These are phyloP conservation scores for Neurospora discreta DNA, from an alignment of 495 filamentous ascomycete genomes.

Conservation along the genomic window DNA sequence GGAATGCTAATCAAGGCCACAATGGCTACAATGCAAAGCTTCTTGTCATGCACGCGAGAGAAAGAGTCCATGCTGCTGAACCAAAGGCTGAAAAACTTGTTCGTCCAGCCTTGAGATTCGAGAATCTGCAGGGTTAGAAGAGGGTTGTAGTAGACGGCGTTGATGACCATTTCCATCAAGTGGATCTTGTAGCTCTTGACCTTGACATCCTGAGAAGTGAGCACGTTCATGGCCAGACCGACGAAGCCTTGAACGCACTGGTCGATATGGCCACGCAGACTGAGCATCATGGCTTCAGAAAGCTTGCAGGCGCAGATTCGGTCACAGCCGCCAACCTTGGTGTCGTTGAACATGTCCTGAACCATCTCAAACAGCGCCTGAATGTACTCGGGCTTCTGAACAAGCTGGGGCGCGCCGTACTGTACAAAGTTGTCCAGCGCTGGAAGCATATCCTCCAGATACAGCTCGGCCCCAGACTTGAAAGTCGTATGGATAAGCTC, in stretches of 20 bases:
- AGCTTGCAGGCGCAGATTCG: constrained; percentile 98
- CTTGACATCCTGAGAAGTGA: constrained; percentile 57
- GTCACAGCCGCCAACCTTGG: constrained; percentile 84
- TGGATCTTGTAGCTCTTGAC: constrained; percentile 89
- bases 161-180: constrained; percentile 98
- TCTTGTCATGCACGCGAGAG: constrained; percentile 93
- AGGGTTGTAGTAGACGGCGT: constrained; percentile 95
- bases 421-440: constrained; percentile 94
- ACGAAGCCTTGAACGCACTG: constrained; percentile 78
- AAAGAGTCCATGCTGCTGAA: constrained; percentile 94
- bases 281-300: constrained; percentile 92
- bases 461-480: constrained; percentile 91
- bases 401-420: constrained; percentile 69
- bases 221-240: constrained; percentile 73
- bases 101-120: constrained; percentile 91
- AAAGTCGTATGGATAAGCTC: constrained; percentile 94
- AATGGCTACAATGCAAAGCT: constrained; percentile 90
- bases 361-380: constrained; percentile 79
- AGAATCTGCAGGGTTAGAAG: constrained; percentile 68
- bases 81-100: constrained; percentile 98
- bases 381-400: constrained; percentile 76
- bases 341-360: constrained; percentile 54
- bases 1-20: constrained; percentile 65
- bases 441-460: constrained; percentile 98
- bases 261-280: constrained; percentile 83